Percentiles rank a stretch among this genome's conserved stretches.
These are phyloP conservation scores for Purpureocillium takamizusanense DNA, from an alignment of 2,329 filamentous ascomycete species.

Conservation along the genomic window DNA sequence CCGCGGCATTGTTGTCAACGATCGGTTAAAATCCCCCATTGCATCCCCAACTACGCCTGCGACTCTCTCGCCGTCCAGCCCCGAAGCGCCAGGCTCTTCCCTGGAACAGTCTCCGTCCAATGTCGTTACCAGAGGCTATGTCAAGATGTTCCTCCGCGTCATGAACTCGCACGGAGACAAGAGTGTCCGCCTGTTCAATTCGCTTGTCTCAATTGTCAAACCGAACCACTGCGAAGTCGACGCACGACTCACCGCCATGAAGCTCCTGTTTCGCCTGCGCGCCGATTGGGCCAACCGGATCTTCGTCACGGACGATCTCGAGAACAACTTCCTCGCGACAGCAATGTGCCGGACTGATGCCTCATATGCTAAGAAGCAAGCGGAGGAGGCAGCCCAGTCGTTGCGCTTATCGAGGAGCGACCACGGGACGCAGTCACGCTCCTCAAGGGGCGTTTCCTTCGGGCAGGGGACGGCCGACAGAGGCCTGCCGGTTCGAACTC, in stretches of 20 bases:
- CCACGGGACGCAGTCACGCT: conserved; percentile 24
- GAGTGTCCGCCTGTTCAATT: conserved; percentile 51
- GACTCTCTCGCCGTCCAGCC: conserved; percentile 10
- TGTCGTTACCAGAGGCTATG: conserved; percentile 61
- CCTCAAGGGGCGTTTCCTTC: conserved; percentile 43
- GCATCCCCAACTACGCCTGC: conserved; percentile 17
- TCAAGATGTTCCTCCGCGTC: conserved; percentile 66
- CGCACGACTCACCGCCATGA: conserved; percentile 65
- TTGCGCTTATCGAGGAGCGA: conserved; percentile 36
- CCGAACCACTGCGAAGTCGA: conserved; percentile 53
- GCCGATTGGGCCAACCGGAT: conserved; percentile 74
- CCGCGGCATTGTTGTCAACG: conserved; percentile 37
- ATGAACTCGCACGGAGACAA: conserved; percentile 60
- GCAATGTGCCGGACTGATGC: conserved; percentile 58
- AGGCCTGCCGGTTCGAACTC: conserved; percentile 28
- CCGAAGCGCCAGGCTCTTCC: conserved; percentile 10
- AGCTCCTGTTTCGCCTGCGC: conserved; percentile 71
- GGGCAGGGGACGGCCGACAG: conserved; percentile 38
- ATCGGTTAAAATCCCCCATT: conserved; percentile 35
- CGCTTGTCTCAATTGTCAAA: conserved; percentile 55
- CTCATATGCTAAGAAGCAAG: conserved; percentile 39
- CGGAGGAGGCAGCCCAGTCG: conserved; percentile 40
- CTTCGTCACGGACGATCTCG: conserved; percentile 59
- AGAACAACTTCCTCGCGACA: conserved; percentile 64
- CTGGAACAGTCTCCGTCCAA: conserved; percentile 51